These are phyloP conservation scores for Yamadazyma tumulicola DNA, from an alignment of 805 yeast genomes.

Conservation along the genomic window DNA sequence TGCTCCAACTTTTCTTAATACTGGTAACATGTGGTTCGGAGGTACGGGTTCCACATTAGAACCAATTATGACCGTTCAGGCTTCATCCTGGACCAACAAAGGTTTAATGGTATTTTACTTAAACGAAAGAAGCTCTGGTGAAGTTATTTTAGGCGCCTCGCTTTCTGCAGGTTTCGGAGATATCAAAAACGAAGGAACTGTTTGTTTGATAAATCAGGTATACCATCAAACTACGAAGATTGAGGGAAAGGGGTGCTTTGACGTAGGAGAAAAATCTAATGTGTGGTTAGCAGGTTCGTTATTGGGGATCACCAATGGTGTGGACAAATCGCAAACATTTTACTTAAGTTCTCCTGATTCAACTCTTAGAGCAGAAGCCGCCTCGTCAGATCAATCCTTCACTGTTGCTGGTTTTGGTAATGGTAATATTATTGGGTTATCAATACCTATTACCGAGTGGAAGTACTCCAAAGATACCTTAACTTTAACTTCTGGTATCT, in stretches of 20 bases:
- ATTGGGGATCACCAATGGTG: conserved; percentile 5
- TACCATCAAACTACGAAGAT: conserved; percentile 15
- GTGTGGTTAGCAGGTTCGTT: conserved; percentile 6
- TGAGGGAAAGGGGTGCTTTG: conserved; percentile 19
- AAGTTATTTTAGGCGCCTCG: conserved; percentile 13
- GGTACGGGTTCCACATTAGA: conserved; percentile 10
- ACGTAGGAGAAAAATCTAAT: conserved; percentile 11
- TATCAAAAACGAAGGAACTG: conserved; percentile 18
- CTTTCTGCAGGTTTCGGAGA: conserved; percentile 10
- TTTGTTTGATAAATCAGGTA: conserved; percentile 20
- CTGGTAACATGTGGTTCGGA: conserved; percentile 15
- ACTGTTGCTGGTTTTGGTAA: conserved; percentile 18
- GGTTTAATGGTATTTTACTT: conserved; percentile 14
- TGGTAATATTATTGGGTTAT: conserved; percentile 17
- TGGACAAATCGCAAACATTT: conserved; percentile 14
- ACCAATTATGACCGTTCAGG: conserved; percentile 12
- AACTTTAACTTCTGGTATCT: conserved; percentile 5
- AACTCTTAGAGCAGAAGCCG: conserved; percentile 13
- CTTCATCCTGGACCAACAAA: conserved; percentile 9
- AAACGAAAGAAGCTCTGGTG: conserved; percentile 7
- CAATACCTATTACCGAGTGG: not conserved
- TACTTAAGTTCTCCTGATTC: conserved; percentile 16
- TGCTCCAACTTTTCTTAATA: conserved; percentile 12
- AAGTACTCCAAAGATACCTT: conserved; percentile 4
- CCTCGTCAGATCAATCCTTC: conserved; percentile 12